Base-by-base conservation (phyloP, 2,329 filamentous ascomycete genomes). In the Aaosphaeria pasadenensis region DNA sequence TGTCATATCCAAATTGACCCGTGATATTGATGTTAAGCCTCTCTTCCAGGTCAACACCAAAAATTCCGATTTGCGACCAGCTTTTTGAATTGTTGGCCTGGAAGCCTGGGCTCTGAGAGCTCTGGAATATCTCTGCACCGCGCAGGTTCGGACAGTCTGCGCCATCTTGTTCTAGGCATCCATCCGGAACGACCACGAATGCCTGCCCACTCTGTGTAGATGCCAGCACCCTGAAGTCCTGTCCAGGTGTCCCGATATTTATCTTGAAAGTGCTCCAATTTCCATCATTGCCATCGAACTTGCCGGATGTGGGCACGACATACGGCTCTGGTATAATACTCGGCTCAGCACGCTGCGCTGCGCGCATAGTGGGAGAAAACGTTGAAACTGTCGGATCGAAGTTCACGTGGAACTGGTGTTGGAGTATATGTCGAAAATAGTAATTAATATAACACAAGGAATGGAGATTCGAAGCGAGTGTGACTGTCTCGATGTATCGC, bases 181-280 rank as follows among this genome's bases (percentile, higher is more conserved):
- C 67, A 6, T 67, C 68, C 7, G 70, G 67, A 6, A 60, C 49
- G 39, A 69, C 50, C 17, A 69, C 55, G 47, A 60, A 58, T 44
- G 64, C 61, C 55, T 63, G 52, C 47, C 56, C 52, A 50, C 66
- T 50, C 48, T 67, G 57, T n/a, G 66, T 67, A 7, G 69, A 67
- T 5, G 67, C 59, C 30, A 69, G 52, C 6, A 70, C 60, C n/a
- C 64, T 60, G 30, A 70, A 67, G 35, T 71, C 64, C 47, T 74
- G 71, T 29, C 62, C 63, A 29, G 71, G 71, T 32, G 61, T 68
- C 4, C 72, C 72, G 2, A 74, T 66, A 41, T 59, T 64, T 35
- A 74, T 58, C n/a, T 62, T 58, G 54, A 74, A 74, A 3, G 70
- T 70, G 41, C 68, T 72, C 72, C 72, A 74, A 40, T 49, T 55